Base-by-base conservation (phyloP, 2,329 filamentous ascomycete genomes). In the Pseudogymnoascus sp. region DNA sequence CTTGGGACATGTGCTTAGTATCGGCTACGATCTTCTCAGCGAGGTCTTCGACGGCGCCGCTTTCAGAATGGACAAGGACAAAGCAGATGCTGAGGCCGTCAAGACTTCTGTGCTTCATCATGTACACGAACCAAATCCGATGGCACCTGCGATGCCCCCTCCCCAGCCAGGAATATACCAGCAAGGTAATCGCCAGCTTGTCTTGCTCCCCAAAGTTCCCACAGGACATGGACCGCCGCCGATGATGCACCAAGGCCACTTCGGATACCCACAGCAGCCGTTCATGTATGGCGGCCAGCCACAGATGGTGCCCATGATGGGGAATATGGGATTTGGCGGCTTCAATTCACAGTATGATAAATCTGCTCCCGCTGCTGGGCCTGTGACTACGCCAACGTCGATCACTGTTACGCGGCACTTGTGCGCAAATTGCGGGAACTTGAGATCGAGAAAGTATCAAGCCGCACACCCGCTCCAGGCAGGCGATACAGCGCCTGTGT, bases 301-400 rank as follows among this genome's bases (percentile, higher is more conserved):
- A 40, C 34, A 60, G 18, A 40, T 60, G 59, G 12, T 40, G 59
- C 14, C 38, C 36, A 60, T 40, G 59, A 40, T 38, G 59, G 38
- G 23, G 23, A 42, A 40, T 40, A 38, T 14, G 23, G 59, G 59
- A 16, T 60, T 60, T 5, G 59, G 59, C 9, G 34, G 59, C 9
- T 60, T 60, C 59, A 60, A 40, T 42, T 60, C 59, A 40, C 59
- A 60, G 25, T 25, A 38, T 42, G 59, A 60, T 25, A 38, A 42
- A 38, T n/a, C 25, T 9, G 36, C 34, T n/a, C 16, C 34, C 11
- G 25, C 18, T 36, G 14, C 25, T 1, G 18, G 16, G n/a, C 18
- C 59, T 40, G 37, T 23, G 9, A 36, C n/a, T 16, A n/a, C 18
- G 18, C 59, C 59, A 40, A 60, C 59, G 5, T 38, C 36, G 11